A percentile compares a stretch with the other conserved stretches of the same genome.
These are phyloP conservation scores for Colletotrichum australisinense DNA, from an alignment of 2,329 filamentous ascomycete genomes.

Conservation along the genomic window DNA sequence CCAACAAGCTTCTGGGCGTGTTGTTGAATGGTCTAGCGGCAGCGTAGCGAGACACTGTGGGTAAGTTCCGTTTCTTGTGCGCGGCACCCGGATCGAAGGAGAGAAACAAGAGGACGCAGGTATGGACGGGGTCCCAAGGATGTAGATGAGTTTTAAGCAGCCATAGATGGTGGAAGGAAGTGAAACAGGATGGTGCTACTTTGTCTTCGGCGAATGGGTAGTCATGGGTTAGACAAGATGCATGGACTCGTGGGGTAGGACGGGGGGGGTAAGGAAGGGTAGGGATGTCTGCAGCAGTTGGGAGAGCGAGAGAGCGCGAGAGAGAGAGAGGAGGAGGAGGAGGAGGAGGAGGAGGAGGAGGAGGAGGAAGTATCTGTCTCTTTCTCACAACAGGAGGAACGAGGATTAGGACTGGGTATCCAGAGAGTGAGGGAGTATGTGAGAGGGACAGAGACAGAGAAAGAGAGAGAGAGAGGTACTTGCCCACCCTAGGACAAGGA, in stretches of 20 bases:
- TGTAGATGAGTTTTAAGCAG: conserved; percentile 31
- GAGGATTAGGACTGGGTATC: background rate
- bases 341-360: background rate
- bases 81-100: conserved; percentile 16
- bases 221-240: conserved; percentile 36
- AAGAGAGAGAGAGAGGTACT: background rate
- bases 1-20: conserved; percentile 7
- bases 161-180: conserved; percentile 37
- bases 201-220: conserved; percentile 34
- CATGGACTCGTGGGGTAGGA: conserved; percentile 36
- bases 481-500: background rate
- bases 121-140: conserved; percentile 2
- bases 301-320: background rate
- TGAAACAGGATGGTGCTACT: conserved; percentile 52
- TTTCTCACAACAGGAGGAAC: conserved; percentile 1
- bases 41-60: conserved; percentile 25
- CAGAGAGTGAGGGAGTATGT: no score
- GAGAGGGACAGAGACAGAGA: no score
- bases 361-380: conserved; percentile 4
- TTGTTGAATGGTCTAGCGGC: conserved; percentile 7
- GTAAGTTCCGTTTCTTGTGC: conserved; percentile 22
- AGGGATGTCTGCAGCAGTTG: conserved; percentile 33
- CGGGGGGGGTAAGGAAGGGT: conserved; percentile 17
- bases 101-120: conserved; percentile 10
- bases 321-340: no score